Evolutionary conservation across 2,329 filamentous ascomycete species (phyloP).

Genomic region (Decorospora gaudefroyi): DNA sequence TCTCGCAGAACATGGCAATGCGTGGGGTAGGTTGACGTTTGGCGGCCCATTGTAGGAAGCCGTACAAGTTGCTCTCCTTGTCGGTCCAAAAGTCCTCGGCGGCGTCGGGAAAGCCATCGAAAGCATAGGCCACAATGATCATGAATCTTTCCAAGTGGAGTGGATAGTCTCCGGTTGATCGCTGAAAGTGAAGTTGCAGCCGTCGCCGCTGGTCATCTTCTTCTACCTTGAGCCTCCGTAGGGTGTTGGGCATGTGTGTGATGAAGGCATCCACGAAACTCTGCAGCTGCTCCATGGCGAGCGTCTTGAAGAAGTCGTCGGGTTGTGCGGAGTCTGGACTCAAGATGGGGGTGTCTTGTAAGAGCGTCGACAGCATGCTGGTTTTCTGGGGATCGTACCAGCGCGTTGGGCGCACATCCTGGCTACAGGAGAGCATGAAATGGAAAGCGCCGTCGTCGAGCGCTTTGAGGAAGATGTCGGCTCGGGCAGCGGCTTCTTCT

Average conservation of each 20-base stretch:
- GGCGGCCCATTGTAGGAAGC: conserved; percentile 97
- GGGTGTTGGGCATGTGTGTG: conserved; percentile 89
- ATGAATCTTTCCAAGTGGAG: conserved; percentile 82
- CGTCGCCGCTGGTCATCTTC: conserved; percentile 80
- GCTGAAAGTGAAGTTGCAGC: conserved; percentile 51
- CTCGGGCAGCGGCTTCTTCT: conserved; percentile 70
- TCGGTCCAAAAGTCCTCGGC: conserved; percentile 91
- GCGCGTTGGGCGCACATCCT: conserved; percentile 76
- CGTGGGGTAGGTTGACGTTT: conserved; percentile 92
- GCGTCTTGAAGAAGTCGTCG: conserved; percentile 70
- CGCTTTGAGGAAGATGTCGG: conserved; percentile 73
- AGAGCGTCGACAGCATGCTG: conserved; percentile 79
- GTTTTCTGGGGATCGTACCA: conserved; percentile 88
- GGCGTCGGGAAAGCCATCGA: conserved; percentile 81
- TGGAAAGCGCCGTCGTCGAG: conserved; percentile 90
- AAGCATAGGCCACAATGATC: conserved; percentile 88
- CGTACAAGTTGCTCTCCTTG: conserved; percentile 87
- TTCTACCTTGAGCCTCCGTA: conserved; percentile 81
- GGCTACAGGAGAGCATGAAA: conserved; percentile 82
- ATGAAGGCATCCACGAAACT: conserved; percentile 90
- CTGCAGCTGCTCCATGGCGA: conserved; percentile 81
- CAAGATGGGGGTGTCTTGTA: conserved; percentile 75
- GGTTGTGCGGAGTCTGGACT: conserved; percentile 70
- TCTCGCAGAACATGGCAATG: conserved; percentile 94
- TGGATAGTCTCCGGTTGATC: conserved; percentile 58